Percentiles rank a stretch among this genome's conserved stretches.
These are phyloP conservation scores for Solanum pinnatisectum DNA, from an alignment of 257 asterid species.

Conservation along the genomic window DNA sequence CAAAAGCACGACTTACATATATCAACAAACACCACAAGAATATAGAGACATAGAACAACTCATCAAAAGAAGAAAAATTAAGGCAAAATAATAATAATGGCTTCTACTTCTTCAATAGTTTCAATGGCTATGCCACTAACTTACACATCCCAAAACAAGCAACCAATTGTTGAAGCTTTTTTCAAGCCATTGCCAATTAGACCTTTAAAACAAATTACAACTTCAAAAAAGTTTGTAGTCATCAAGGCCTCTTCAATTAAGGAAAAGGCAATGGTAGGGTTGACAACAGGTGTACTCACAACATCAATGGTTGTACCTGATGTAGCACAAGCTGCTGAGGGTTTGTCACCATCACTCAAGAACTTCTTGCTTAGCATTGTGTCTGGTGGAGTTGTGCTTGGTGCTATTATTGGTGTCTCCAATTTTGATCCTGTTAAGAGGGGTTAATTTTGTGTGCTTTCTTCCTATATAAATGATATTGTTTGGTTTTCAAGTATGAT, in stretches of 20 bases:
- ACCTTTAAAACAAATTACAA: conserved; percentile 19
- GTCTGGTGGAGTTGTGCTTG: conserved; percentile 68
- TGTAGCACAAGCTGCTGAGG: conserved; percentile 63
- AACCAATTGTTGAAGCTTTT: conserved; percentile 26
- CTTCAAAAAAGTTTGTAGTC: conserved; percentile 38
- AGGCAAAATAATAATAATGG: conserved; percentile 29
- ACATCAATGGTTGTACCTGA: conserved; percentile 65
- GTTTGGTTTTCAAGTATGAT: neutral
- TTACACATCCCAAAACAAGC: conserved; percentile 35
- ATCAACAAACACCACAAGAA: neutral
- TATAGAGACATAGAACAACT: neutral
- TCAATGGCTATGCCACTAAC: conserved; percentile 55
- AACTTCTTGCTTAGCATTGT: conserved; percentile 72
- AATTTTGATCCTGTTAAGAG: conserved; percentile 88
- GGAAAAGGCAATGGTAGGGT: conserved; percentile 60
- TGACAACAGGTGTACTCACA: conserved; percentile 65
- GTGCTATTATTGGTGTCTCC: conserved; percentile 55
- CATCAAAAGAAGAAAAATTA: neutral
- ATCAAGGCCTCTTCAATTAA: conserved; percentile 43
- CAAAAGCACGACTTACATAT: conserved; percentile 1
- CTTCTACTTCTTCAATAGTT: conserved; percentile 61
- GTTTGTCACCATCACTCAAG: conserved; percentile 64
- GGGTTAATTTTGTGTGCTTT: conserved; percentile 22
- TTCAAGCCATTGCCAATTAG: conserved; percentile 45
- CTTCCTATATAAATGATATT: neutral